A percentile compares a stretch with the other conserved stretches of the same genome.
phyloP scores from a whole-genome alignment of 2,329 filamentous ascomycete species.

The Trichoderma sp. region DNA sequence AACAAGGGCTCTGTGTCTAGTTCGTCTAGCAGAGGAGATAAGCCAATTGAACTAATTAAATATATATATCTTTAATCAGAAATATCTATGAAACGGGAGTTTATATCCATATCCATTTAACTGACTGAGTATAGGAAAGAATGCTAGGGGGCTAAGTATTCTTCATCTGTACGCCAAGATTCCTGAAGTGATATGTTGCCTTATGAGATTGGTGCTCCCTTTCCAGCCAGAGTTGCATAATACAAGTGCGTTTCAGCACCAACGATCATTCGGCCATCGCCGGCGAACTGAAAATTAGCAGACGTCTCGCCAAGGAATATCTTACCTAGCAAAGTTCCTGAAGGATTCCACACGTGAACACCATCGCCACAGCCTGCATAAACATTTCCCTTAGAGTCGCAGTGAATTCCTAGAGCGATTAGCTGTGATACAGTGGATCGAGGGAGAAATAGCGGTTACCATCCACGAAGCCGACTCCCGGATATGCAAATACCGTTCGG shows the following conservation, averaged over 20 bases:
- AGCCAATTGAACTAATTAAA: no score
- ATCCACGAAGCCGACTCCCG: conserved; percentile 7
- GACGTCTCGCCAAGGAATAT: conserved; percentile 41
- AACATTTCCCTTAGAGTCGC: conserved; percentile 45
- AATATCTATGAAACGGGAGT: no score
- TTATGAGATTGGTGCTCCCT: conserved; percentile 17
- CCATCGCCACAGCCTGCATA: conserved; percentile 50
- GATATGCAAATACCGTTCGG: conserved; percentile 16
- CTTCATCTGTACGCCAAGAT: not conserved
- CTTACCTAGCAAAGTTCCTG: conserved; percentile 45
- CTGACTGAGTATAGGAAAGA: no score
- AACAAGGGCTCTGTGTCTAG: no score
- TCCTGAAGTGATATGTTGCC: not conserved
- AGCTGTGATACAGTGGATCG: conserved; percentile 28
- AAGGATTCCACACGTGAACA: conserved; percentile 46
- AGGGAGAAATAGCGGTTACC: not conserved
- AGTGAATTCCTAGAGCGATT: conserved; percentile 46
- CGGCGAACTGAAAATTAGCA: conserved; percentile 48
- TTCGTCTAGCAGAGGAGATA: no score
- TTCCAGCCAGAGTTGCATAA: conserved; percentile 4
- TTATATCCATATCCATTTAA: not conserved
- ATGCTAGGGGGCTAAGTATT: not conserved
- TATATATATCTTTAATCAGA: no score
- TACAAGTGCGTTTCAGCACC: conserved; percentile 16
- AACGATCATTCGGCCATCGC: conserved; percentile 42